A percentile compares a stretch with the other conserved stretches of the same genome.
These are phyloP conservation scores for Diatrype stigma DNA, from an alignment of 2,329 filamentous ascomycete species.

Conservation along the genomic window DNA sequence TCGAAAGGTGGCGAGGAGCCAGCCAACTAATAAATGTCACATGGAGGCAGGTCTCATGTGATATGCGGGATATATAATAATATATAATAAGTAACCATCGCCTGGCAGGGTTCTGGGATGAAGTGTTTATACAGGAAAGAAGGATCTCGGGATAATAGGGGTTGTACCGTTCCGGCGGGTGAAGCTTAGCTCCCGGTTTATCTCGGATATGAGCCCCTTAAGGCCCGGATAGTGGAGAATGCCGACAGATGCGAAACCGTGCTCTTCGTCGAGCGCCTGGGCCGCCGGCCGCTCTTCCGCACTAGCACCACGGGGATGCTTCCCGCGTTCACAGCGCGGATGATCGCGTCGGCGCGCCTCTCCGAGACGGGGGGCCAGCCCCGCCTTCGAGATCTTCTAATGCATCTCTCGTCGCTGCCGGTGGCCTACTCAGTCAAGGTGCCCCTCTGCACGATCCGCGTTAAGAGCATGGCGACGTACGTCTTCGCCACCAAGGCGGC, in stretches of 20 bases:
- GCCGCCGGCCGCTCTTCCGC: slow-evolving; percentile 11
- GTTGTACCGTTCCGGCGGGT: too few relatives aligned
- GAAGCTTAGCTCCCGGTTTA: too few relatives aligned
- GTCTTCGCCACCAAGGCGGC: slow-evolving; percentile 24
- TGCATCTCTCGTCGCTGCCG: slow-evolving; percentile 43
- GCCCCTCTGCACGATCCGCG: slow-evolving; percentile 48
- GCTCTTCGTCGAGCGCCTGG: slow-evolving; percentile 9
- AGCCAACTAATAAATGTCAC: too few relatives aligned
- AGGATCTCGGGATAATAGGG: too few relatives aligned
- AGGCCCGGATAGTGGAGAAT: too few relatives aligned
- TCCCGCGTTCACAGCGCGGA: slow-evolving; percentile 31
- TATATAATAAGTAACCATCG: too few relatives aligned
- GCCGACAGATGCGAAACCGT: too few relatives aligned
- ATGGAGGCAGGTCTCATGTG: too few relatives aligned
- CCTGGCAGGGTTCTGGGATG: too few relatives aligned
- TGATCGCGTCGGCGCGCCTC: slow-evolving; percentile 29
- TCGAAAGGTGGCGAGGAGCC: neutral
- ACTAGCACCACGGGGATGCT: slow-evolving; percentile 22
- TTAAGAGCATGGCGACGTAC: slow-evolving; percentile 41
- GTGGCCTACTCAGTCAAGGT: slow-evolving; percentile 48
- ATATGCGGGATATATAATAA: too few relatives aligned
- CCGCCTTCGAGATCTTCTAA: slow-evolving; percentile 4
- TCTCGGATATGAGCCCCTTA: too few relatives aligned
- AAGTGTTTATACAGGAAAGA: too few relatives aligned
- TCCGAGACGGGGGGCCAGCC: slow-evolving; percentile 25